Evolutionary conservation across 1,284 basidiomycete genomes (phyloP), one percentile per base, ranked within the genome.

Genomic region (Coriolopsis trogii): DNA sequence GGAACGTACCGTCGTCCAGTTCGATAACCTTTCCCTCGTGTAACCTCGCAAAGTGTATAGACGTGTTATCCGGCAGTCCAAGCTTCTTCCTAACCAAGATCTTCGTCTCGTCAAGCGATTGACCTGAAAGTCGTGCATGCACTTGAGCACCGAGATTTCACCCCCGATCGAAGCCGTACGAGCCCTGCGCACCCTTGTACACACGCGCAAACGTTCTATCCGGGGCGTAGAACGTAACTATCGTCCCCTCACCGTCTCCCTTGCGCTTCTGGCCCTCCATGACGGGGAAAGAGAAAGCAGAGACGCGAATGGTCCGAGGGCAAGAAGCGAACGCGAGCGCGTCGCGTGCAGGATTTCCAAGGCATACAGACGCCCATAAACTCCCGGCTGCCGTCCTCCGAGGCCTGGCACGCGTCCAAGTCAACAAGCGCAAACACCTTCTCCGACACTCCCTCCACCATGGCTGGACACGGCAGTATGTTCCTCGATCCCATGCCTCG

Each of bases 1-100:
- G 20, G 25, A 24, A 62, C 76, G 55, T 61, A 88, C 89, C 86
- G 63, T 91, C 88, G 43, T 88, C 87, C 23, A 91, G 73, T 64
- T 87, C 85, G 39, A 90, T 77, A 15, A 67, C 63, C 52, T 69
- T 70, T 6, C 75, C 78, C n/a, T 75, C 74, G 28, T 82, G 75
- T 37, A 86, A 59, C 59, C 87, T 85, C 21, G 75, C 72, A 13
- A 91, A 76, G 2, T 69, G 63, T 10, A 91, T 65, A 2, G 66
- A 56, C 10, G 71, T 63, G 31, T 72, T 68, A 0, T 65, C 53
- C 18, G 70, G 56, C 0, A 90, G 67, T 3, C 73, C 73, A 15
- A 91, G 72, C 67, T 90, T 91, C 58, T 71, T 77, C 42, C 79
- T 72, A 21, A 88, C 80, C 3, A 80, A 74, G 38, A 73, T 65